Conservation (phyloP, 1,139 yeast genomes). For the Saccharomyces hybrid region DNA sequence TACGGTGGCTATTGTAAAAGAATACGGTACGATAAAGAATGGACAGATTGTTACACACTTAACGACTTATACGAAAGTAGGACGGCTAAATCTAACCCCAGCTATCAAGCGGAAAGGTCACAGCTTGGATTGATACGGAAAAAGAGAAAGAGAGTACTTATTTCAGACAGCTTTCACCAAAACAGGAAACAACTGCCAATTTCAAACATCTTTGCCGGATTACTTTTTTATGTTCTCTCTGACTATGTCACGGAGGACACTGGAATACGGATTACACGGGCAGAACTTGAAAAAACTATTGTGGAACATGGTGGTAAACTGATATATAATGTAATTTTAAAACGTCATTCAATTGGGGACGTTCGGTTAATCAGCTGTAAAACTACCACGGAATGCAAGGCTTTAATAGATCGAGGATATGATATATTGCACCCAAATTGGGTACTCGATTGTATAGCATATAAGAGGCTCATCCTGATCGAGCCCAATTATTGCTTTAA, state of each 20-base stretch:
- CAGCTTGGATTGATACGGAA: constrained; percentile 19
- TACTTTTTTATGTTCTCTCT: constrained; percentile 38
- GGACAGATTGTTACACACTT: constrained; percentile 47
- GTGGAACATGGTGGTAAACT: constrained; percentile 47
- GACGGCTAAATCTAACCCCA: constrained; percentile 2
- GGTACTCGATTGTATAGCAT: constrained; percentile 58
- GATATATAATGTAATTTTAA: constrained; percentile 23
- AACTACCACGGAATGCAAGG: constrained; percentile 40
- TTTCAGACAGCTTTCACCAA: background rate
- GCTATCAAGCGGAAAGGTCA: constrained; percentile 10
- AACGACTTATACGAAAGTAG: background rate
- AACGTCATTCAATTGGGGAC: constrained; percentile 5
- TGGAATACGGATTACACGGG: constrained; percentile 32
- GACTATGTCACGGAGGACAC: constrained; percentile 34
- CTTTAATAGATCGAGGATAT: constrained; percentile 41
- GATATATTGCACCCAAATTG: constrained; percentile 64
- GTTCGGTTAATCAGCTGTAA: constrained; percentile 43
- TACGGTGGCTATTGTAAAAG: constrained; percentile 68
- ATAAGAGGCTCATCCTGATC: constrained; percentile 40
- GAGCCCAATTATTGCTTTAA: constrained; percentile 54
- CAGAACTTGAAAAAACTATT: constrained; percentile 37
- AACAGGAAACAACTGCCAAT: background rate
- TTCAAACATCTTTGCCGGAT: constrained; percentile 31
- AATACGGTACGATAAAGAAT: constrained; percentile 62
- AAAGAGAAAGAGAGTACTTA: constrained; percentile 7